Conservation (phyloP, 2,329 filamentous ascomycete genomes). For the Bipolaris victoriae region DNA sequence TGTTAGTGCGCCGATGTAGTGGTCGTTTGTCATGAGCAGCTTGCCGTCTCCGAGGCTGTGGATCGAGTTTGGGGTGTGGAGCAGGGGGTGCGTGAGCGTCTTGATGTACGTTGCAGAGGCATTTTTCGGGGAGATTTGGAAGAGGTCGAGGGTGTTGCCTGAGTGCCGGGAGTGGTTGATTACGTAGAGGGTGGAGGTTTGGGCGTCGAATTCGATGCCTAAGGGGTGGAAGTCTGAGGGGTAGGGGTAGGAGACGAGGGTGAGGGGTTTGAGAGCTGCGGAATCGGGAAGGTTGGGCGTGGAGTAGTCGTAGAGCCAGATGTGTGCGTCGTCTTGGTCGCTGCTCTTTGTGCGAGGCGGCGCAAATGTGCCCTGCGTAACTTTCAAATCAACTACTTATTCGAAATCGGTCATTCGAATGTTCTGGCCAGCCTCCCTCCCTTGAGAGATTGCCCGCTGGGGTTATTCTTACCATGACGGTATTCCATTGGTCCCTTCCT, state of each 20-base stretch:
- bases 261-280: slow-evolving; percentile 33
- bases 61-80: slow-evolving; percentile 51
- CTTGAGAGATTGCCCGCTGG: no score
- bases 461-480: slow-evolving; percentile 50
- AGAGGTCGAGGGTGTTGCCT: slow-evolving; percentile 41
- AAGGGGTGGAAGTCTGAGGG: slow-evolving; percentile 51
- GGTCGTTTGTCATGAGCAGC: slow-evolving; percentile 53
- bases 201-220: slow-evolving; percentile 48
- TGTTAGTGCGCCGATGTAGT: slow-evolving; percentile 42
- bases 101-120: slow-evolving; percentile 35
- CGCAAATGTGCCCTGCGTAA: slow-evolving; percentile 38
- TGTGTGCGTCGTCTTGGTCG: slow-evolving; percentile 29
- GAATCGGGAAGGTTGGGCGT: slow-evolving; percentile 23
- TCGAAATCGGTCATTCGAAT: no score
- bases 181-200: slow-evolving; percentile 47
- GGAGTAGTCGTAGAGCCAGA: slow-evolving; percentile 52
- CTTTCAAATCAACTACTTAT: not conserved
- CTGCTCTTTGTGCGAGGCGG: slow-evolving; percentile 13
- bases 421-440: no score
- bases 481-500: slow-evolving; percentile 54
- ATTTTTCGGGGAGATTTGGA: slow-evolving; percentile 36
- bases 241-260: slow-evolving; percentile 31
- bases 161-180: slow-evolving; percentile 47
- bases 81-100: slow-evolving; percentile 40
- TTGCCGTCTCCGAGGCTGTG: slow-evolving; percentile 39